These are phyloP conservation scores for Breynia disticha DNA, from an alignment of 441 rosid genomes.

Conservation along the genomic window DNA sequence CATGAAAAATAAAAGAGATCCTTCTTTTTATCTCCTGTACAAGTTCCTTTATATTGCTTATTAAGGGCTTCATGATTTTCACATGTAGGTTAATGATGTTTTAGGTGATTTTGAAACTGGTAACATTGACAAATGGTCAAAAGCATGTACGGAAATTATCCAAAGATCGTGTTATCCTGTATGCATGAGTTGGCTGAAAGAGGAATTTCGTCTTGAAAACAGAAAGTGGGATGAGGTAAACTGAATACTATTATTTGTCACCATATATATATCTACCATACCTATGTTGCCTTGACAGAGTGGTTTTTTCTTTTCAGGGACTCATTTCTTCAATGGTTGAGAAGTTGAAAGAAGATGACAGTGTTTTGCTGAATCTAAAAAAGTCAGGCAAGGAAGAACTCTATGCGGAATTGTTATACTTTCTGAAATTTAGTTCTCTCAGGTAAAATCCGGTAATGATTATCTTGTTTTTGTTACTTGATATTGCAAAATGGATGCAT, in stretches of 20 bases:
- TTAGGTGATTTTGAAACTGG: constrained; percentile 16
- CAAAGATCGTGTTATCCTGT: constrained; percentile 40
- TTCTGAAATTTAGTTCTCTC: constrained; percentile 50
- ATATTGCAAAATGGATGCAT: too few relatives aligned
- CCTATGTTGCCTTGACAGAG: constrained; percentile 10
- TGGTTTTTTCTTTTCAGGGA: constrained; percentile 32
- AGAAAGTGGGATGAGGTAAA: constrained; percentile 38
- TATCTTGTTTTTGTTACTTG: constrained; percentile 2
- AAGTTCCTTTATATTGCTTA: neutral
- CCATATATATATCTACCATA: neutral
- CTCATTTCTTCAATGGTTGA: constrained; percentile 45
- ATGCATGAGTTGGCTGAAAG: constrained; percentile 59
- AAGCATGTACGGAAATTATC: constrained; percentile 36
- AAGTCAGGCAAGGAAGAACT: constrained; percentile 78
- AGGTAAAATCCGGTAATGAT: constrained; percentile 21
- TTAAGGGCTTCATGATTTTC: constrained; percentile 13
- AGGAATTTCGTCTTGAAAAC: constrained; percentile 39
- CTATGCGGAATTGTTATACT: constrained; percentile 66
- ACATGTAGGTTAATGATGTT: constrained; percentile 49
- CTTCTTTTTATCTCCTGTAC: too few relatives aligned
- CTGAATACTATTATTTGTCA: constrained; percentile 7
- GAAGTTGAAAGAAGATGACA: constrained; percentile 58
- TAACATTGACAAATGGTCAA: constrained; percentile 45
- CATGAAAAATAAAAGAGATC: too few relatives aligned
- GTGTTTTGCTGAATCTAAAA: constrained; percentile 43